Conservation (phyloP, 1,284 basidiomycete genomes). For the Chalciporus sp. region DNA sequence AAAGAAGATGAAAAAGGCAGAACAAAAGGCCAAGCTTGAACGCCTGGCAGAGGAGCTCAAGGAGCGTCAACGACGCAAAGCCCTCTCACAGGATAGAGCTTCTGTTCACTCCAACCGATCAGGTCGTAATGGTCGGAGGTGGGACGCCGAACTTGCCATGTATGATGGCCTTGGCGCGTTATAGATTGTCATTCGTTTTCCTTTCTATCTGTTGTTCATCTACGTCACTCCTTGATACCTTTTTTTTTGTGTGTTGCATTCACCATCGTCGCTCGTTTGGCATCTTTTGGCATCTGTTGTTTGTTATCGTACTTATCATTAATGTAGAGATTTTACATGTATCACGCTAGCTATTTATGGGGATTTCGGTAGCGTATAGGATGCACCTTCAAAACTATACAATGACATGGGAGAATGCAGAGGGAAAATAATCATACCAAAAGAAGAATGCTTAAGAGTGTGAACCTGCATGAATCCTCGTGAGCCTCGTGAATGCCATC, state of each 20-base stretch:
- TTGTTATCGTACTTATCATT: conserved; percentile 23
- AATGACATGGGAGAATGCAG: not conserved
- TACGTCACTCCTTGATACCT: conserved; percentile 10
- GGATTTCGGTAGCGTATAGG: conserved; percentile 10
- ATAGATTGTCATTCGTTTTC: conserved; percentile 14
- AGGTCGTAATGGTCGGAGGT: conserved; percentile 14
- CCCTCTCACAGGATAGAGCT: conserved; percentile 29
- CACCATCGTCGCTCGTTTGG: conserved; percentile 16
- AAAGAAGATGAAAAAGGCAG: conserved; percentile 49
- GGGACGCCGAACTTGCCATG: conserved; percentile 35
- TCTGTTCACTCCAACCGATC: conserved; percentile 34
- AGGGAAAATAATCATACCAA: not conserved
- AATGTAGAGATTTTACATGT: conserved; percentile 36
- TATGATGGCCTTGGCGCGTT: conserved; percentile 32
- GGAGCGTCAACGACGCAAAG: conserved; percentile 34
- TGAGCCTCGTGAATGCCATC: not conserved
- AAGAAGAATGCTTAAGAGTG: not conserved
- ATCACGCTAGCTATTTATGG: conserved; percentile 18
- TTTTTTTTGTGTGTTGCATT: conserved; percentile 10
- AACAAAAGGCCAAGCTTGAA: conserved; percentile 42
- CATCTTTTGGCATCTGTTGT: conserved; percentile 15
- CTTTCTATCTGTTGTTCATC: conserved; percentile 15
- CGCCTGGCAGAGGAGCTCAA: conserved; percentile 46
- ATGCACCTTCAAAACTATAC: conserved; percentile 8
- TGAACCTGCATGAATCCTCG: not conserved